Base-by-base conservation (phyloP, 768 basidiomycete species). In the Mycena polygramma region DNA sequence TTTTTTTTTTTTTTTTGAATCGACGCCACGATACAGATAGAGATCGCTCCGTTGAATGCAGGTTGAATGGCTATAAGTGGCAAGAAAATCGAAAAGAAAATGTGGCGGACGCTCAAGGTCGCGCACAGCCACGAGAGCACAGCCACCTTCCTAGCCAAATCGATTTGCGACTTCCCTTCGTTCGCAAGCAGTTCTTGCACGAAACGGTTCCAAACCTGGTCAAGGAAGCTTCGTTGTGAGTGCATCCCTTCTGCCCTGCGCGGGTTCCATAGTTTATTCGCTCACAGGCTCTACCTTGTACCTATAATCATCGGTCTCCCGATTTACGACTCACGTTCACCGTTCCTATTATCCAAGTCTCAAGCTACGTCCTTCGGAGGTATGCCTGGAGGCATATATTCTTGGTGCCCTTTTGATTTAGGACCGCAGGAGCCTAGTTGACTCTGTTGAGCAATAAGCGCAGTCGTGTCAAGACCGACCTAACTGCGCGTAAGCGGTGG, bases 361-460 rank as follows among this genome's bases (percentile, higher is more conserved):
- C 30, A 45, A 35, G 20, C 43, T 52, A 54, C 41, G 41, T 35
- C 46, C n/a, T 36, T 52, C 9, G 57, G 22, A 41, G 52, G 52
- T 24, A 20, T 24, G 2, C 53, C 2, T 54, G 35, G 19, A 55
- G 36, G 10, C 17, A 6, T 36, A 20, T 10, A 6, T 36, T 41
- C 39, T 63, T 19, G 14, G 8, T 45, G 6, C 43, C 35, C 39
- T 7, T 46, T 46, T 67, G 22, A 30, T 14, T 2, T 30, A 36
- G 24, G 37, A 51, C 30, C 54, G 9, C 14, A 22, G 11, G 15
- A 55, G 60, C 53, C 20, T 69, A 63, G 63, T 69, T 69, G 68
- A 69, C 55, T 24, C 60, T 57, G 61, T 69, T 69, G 61, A 63
- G 55, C 61, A 53, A 36, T 58, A 52, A 15, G 55, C 60, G 61